Conservation (phyloP, 208 protist species). For the Crithidia sp. region DNA sequence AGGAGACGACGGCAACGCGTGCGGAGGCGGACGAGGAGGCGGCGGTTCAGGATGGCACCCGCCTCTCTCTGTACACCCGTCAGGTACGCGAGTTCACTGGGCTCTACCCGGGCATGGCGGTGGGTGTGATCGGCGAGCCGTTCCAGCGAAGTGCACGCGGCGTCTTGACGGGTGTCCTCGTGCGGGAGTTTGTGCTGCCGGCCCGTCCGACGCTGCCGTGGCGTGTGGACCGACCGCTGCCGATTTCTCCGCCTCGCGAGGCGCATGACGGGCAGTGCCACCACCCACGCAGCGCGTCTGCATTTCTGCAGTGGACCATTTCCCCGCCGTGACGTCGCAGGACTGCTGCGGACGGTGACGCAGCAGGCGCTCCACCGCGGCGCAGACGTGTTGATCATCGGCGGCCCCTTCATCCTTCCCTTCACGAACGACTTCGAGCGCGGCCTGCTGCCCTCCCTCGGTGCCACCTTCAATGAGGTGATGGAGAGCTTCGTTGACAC, state of each 20-base stretch:
- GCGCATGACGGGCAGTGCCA: background rate
- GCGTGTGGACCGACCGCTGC: constrained; percentile 53
- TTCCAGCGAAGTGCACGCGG: constrained; percentile 76
- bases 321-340: constrained; percentile 60
- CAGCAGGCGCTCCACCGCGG: constrained; percentile 67
- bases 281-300: constrained; percentile 44
- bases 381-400: constrained; percentile 83
- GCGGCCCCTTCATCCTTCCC: constrained; percentile 73
- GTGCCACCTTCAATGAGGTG: constrained; percentile 69
- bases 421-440: constrained; percentile 70
- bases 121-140: constrained; percentile 83
- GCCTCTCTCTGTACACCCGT: constrained; percentile 74
- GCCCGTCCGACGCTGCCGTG: constrained; percentile 66
- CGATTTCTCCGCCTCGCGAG: background rate
- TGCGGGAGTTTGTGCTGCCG: constrained; percentile 75
- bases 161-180: constrained; percentile 74
- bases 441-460: constrained; percentile 42
- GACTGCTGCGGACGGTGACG: constrained; percentile 59
- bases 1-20: constrained; percentile 22
- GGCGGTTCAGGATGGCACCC: constrained; percentile 20
- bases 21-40: constrained; percentile 43
- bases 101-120: constrained; percentile 81
- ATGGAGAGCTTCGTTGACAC: constrained; percentile 65
- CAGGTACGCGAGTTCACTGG: constrained; percentile 70
- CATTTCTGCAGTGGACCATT: constrained; percentile 90